Evolutionary conservation across 2,329 filamentous ascomycete species (phyloP).

Genomic region (Diaporthe aspalathi): DNA sequence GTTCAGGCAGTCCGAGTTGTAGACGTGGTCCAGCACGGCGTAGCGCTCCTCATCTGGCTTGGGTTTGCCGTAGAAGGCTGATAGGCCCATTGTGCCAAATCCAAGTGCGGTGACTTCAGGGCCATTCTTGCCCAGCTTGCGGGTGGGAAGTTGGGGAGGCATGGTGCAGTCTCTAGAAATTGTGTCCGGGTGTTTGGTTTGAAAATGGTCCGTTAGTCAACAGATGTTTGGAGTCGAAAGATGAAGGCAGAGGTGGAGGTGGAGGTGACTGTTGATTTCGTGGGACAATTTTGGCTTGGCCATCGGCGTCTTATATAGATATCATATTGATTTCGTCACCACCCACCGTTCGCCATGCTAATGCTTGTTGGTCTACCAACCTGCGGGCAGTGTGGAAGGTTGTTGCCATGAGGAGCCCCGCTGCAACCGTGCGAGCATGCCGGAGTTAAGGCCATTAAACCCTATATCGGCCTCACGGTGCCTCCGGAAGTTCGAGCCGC

Average conservation of each 20-base stretch:
- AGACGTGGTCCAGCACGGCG: conserved; percentile 56
- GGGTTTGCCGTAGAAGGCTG: conserved; percentile 49
- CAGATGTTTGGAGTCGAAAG: background rate
- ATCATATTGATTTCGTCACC: conserved; percentile 8
- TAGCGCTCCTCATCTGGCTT: conserved; percentile 56
- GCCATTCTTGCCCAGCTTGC: conserved; percentile 63
- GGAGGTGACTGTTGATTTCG: too few species aligned
- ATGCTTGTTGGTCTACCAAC: background rate
- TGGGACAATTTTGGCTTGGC: background rate
- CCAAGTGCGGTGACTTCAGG: conserved; percentile 62
- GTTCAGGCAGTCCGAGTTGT: conserved; percentile 54
- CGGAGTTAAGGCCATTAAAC: conserved; percentile 25
- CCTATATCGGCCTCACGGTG: background rate
- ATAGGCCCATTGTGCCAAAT: conserved; percentile 65
- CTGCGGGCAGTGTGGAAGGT: background rate
- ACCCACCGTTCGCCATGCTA: background rate
- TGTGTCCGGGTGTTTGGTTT: too few species aligned
- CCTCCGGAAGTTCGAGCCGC: background rate
- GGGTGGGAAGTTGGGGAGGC: conserved; percentile 47
- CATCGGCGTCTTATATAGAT: background rate
- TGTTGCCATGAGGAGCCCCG: background rate
- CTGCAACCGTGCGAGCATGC: background rate
- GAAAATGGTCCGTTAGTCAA: background rate
- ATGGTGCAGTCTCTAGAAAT: conserved; percentile 3
- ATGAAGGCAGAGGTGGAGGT: background rate